Conservation (phyloP, 73 alveolate species). For the Paraurostyla sp. region DNA sequence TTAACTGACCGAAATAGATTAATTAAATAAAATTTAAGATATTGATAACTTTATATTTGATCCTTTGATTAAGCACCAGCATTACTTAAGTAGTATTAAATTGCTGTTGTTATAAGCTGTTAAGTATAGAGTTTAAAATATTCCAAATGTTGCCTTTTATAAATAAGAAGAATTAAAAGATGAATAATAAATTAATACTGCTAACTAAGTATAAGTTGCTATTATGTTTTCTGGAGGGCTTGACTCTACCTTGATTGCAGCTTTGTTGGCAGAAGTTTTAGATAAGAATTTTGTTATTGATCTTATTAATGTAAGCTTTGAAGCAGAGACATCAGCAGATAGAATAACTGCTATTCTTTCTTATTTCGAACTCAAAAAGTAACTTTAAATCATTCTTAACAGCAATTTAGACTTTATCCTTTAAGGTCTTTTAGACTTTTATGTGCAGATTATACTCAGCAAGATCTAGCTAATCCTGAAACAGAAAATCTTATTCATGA, state of each 20-base stretch:
- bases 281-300: constrained; percentile 77
- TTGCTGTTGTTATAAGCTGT: constrained; percentile 40
- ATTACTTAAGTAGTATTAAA: constrained; percentile 61
- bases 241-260: constrained; percentile 91
- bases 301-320: constrained; percentile 88
- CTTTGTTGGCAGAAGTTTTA: constrained; percentile 75
- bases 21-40: constrained; percentile 46
- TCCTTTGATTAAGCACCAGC: neutral
- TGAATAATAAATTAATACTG: neutral
- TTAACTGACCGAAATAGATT: too few relatives aligned
- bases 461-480: constrained; percentile 73
- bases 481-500: constrained; percentile 72
- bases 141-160: constrained; percentile 65
- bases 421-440: constrained; percentile 78
- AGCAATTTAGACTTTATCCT: constrained; percentile 62
- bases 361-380: constrained; percentile 78
- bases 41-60: neutral
- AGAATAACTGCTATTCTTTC: constrained; percentile 84
- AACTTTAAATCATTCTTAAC: neutral
- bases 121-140: constrained; percentile 47
- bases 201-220: constrained; percentile 76
- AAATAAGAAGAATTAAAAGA: constrained; percentile 72
- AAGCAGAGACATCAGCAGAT: constrained; percentile 84
- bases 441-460: constrained; percentile 82
- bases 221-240: constrained; percentile 96